Conservation (phyloP, 140 eudicot species). For the Bidens hawaiensis region DNA sequence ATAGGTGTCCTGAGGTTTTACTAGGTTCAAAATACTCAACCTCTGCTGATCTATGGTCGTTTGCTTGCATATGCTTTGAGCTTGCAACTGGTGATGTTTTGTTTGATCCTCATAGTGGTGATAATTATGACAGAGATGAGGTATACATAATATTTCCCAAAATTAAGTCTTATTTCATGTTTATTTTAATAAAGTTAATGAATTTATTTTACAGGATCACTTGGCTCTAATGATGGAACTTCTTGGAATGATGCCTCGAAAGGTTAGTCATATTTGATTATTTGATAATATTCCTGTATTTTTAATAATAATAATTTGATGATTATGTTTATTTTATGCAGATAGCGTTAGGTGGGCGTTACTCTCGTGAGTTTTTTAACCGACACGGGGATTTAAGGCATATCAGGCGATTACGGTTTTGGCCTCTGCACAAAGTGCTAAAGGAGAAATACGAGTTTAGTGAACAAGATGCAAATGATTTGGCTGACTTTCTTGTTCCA, state of each 20-base stretch:
- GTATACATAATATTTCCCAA: too few relatives aligned
- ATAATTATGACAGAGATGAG: conserved; percentile 89
- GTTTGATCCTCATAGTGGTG: conserved; percentile 90
- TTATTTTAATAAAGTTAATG: neutral
- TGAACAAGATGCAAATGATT: conserved; percentile 71
- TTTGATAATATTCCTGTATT: neutral
- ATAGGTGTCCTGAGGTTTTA: conserved; percentile 91
- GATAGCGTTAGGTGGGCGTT: conserved; percentile 88
- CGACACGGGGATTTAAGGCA: conserved; percentile 85
- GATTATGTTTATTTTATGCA: conserved; percentile 11
- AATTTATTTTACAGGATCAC: conserved; percentile 56
- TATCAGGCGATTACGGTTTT: conserved; percentile 68
- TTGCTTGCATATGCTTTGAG: conserved; percentile 94
- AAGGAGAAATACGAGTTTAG: conserved; percentile 75
- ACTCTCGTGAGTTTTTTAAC: conserved; percentile 81
- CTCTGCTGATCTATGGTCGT: conserved; percentile 87
- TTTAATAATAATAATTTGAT: conserved; percentile 8
- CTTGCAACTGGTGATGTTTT: conserved; percentile 93
- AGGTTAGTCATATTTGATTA: conserved; percentile 48
- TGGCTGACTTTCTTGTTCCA: conserved; percentile 77
- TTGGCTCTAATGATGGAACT: conserved; percentile 94
- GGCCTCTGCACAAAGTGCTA: conserved; percentile 77
- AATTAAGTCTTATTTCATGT: neutral
- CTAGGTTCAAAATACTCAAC: conserved; percentile 85
- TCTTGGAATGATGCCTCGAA: conserved; percentile 81